Evolutionary conservation across 192 early-diverging fungal genomes (phyloP).

Genomic region (Haplosporangium gracile): DNA sequence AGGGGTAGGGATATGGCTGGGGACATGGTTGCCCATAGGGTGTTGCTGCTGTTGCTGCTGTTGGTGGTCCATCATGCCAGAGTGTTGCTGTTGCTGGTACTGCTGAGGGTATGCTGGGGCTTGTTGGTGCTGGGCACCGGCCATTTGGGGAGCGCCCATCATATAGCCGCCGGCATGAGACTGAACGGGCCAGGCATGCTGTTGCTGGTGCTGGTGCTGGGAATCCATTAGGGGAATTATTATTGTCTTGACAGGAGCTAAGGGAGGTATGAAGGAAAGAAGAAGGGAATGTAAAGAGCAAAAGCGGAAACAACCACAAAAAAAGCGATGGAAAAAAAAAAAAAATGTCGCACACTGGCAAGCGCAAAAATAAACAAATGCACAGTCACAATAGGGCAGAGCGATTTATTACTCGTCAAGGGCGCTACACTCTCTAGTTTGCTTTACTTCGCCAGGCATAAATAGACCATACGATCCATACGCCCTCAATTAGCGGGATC

Average conservation of each 20-base stretch:
- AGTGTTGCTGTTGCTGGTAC: slow-evolving; percentile 40
- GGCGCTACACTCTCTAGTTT: not conserved
- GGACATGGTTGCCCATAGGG: slow-evolving; percentile 17
- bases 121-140: slow-evolving; percentile 7
- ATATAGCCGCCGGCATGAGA: slow-evolving; percentile 29
- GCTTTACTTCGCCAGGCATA: not conserved
- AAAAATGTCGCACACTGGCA: not conserved
- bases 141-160: slow-evolving; percentile 23
- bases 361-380: not conserved
- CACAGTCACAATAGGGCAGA: too few species aligned
- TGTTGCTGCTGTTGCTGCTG: slow-evolving; percentile 16
- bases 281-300: not conserved
- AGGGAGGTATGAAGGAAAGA: not conserved
- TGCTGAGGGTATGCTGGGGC: slow-evolving; percentile 3
- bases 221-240: slow-evolving; percentile 8
- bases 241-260: not conserved
- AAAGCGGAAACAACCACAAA: not conserved
- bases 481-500: not conserved
- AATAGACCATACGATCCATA: not conserved
- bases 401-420: not conserved
- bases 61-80: slow-evolving; percentile 25
- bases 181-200: slow-evolving; percentile 40
- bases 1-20: slow-evolving; percentile 8
- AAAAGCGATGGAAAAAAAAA: slow-evolving; percentile 5
- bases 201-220: slow-evolving; percentile 39